phyloP scores from a whole-genome alignment of 805 yeast species.

The Suhomyces prunicola region DNA sequence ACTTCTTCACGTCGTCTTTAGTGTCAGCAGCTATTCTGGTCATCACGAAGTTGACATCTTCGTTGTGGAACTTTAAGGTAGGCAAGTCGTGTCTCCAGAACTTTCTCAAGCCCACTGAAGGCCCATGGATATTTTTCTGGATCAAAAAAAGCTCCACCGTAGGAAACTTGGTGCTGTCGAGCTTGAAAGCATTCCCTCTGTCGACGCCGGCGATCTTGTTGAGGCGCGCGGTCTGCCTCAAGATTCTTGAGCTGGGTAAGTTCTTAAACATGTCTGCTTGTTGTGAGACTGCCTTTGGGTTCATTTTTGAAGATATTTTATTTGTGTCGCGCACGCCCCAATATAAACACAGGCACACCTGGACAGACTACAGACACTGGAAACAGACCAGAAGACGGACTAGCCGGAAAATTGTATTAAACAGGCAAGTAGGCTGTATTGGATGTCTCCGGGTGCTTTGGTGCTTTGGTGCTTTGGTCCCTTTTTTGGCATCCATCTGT shows the following conservation, averaged over 20 bases:
- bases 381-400: too few relatives aligned
- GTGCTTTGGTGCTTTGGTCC: too few relatives aligned
- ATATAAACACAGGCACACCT: too few relatives aligned
- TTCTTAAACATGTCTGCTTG: conserved; percentile 16
- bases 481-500: too few relatives aligned
- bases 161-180: conserved; percentile 20
- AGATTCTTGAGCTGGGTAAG: conserved; percentile 39
- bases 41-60: conserved; percentile 60
- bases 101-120: conserved; percentile 65
- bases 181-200: conserved; percentile 34
- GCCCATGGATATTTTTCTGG: conserved; percentile 39
- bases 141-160: conserved; percentile 51
- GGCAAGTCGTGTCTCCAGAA: conserved; percentile 78
- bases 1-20: conserved; percentile 40
- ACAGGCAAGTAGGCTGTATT: too few relatives aligned
- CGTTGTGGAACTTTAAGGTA: conserved; percentile 78
- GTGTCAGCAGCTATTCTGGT: conserved; percentile 46
- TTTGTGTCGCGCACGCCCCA: background rate
- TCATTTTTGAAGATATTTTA: background rate
- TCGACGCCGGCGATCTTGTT: conserved; percentile 49
- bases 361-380: too few relatives aligned
- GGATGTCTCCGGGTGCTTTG: too few relatives aligned
- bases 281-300: background rate
- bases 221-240: conserved; percentile 49
- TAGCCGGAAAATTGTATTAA: too few relatives aligned